These are phyloP conservation scores for Beverwykella pulmonaria DNA, from an alignment of 495 filamentous ascomycete species.

Conservation along the genomic window DNA sequence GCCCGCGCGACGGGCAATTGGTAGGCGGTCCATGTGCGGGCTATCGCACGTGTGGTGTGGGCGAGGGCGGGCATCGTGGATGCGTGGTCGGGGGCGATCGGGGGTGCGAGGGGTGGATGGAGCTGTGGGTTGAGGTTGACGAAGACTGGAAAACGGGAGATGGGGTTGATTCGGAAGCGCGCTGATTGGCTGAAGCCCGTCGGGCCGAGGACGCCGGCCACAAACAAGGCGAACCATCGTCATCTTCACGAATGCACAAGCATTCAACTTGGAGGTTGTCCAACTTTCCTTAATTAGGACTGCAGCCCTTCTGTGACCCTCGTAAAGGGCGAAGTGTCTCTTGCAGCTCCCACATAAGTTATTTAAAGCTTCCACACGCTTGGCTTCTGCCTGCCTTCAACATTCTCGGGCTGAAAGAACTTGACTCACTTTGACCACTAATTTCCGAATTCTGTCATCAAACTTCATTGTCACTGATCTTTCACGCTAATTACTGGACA, in stretches of 20 bases:
- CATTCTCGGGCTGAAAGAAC: background rate
- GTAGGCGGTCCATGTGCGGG: constrained; percentile 45
- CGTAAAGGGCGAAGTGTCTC: background rate
- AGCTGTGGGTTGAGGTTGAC: constrained; percentile 22
- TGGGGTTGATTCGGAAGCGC: constrained; percentile 11
- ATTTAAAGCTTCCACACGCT: background rate
- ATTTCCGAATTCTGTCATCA: background rate
- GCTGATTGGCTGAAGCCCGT: constrained; percentile 29
- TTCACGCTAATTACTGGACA: no score
- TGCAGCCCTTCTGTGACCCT: background rate
- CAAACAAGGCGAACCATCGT: background rate
- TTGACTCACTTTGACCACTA: background rate
- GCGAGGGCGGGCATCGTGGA: constrained; percentile 48
- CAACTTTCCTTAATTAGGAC: background rate
- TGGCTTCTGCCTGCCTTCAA: constrained; percentile 22
- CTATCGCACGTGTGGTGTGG: constrained; percentile 40
- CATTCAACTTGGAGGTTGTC: background rate
- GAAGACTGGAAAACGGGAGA: constrained; percentile 2
- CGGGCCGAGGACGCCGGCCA: background rate
- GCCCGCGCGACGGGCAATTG: constrained; percentile 45
- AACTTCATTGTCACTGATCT: no score
- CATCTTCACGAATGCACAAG: background rate
- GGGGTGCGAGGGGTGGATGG: constrained; percentile 12
- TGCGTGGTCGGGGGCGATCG: constrained; percentile 20
- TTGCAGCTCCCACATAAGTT: background rate